Evolutionary conservation across 345 rosid species (phyloP), one percentile per base, ranked within the genome.

Genomic region (Noccaea caerulescens): DNA sequence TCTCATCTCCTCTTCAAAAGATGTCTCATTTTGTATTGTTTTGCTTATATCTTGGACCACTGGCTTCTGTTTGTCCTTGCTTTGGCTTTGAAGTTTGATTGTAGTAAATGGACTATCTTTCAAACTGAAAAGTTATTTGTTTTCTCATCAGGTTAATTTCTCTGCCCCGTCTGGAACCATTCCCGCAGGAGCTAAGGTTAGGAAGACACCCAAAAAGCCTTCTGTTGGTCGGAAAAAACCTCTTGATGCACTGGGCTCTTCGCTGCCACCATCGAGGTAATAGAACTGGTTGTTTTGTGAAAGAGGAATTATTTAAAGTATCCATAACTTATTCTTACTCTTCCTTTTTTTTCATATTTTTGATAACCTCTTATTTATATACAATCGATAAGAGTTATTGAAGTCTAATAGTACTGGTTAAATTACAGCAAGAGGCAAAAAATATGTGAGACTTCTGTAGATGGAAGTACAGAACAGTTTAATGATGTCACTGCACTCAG

Each of bases 401-500:
- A 66, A 57, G 45, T 39, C 75, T 52, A 42, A 62, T 20, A 52
- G 46, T 1, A 67, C 34, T 56, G 38, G 27, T 36, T 52, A 46
- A 52, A 46, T 2, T 73, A 36, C 88, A 94, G 99, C 61, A 91
- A 94, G 91, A 91, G 84, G 87, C 96, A 82, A 72, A 94, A 88
- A 65, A 83, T 84, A 51, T 75, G 92, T 46, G 95, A 88, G 66
- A 74, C 79, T 71, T 83, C 82, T 76, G 68, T 54, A 41, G 85
- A 88, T 80, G 90, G 83, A 80, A 88, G 90, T 82, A 87, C 83
- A 63, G 88, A 84, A 59, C 91, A 88, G 56, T 87, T 94, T 39
- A 94, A 89, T 82, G 97, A 89, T 83, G 93, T 89, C 55, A 88
- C 99, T 69, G 97, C 90, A 77, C 85, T 91, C 83, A 87, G 97